Evolutionary conservation across 1,284 basidiomycete species (phyloP).

Genomic region (Blastosporella zonata): DNA sequence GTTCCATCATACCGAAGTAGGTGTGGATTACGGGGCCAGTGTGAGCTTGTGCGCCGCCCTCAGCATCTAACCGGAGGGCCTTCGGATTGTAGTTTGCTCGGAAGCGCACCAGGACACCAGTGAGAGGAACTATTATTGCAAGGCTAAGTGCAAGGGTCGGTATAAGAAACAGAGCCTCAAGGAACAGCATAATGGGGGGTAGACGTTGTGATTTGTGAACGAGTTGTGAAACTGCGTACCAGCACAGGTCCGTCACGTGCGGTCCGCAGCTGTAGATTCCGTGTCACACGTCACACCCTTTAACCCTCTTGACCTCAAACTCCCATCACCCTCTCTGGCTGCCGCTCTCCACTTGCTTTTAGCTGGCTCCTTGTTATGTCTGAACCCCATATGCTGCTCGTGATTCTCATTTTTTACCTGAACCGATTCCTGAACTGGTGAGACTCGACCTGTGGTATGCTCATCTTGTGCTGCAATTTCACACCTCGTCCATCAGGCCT

Average conservation of each 20-base stretch:
- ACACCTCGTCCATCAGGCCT: too few relatives aligned
- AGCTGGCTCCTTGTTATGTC: too few relatives aligned
- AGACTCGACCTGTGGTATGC: too few relatives aligned
- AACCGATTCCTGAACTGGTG: too few relatives aligned
- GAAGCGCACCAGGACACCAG: conserved; percentile 68
- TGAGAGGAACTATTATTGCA: conserved; percentile 59
- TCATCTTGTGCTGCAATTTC: too few relatives aligned
- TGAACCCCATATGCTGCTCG: too few relatives aligned
- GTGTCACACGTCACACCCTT: not conserved
- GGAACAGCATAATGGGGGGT: conserved; percentile 26
- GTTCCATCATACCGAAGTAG: conserved; percentile 65
- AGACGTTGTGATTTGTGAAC: not conserved
- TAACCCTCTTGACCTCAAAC: conserved; percentile 2
- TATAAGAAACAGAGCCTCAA: conserved; percentile 44
- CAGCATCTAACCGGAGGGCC: conserved; percentile 78
- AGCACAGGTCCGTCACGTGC: not conserved
- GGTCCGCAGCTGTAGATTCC: not conserved
- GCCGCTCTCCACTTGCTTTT: too few relatives aligned
- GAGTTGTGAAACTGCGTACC: not conserved
- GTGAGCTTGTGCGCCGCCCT: conserved; percentile 72
- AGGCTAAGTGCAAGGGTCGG: conserved; percentile 48
- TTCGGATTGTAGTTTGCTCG: conserved; percentile 81
- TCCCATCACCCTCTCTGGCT: not conserved
- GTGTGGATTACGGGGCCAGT: conserved; percentile 67
- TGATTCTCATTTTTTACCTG: too few relatives aligned